phyloP scores from a whole-genome alignment of 345 rosid species.

The Nephelium lappaceum region DNA sequence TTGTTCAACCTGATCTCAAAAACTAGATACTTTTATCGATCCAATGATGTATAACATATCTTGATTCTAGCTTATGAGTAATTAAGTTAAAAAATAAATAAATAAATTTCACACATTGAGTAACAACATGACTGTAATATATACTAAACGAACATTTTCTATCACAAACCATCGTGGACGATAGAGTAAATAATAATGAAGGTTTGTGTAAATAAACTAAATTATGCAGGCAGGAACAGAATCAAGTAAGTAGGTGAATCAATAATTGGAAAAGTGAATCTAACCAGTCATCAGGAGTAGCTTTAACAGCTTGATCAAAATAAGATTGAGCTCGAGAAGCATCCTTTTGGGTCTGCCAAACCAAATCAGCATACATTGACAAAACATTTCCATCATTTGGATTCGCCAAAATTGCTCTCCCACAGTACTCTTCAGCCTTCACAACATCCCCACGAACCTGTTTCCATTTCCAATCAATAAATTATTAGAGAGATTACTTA shows the following conservation, averaged over 20 bases:
- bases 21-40: neutral
- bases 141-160: too few species aligned
- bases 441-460: slow-evolving; percentile 66
- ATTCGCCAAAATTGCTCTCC: slow-evolving; percentile 67
- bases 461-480: slow-evolving; percentile 20
- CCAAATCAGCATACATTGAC: slow-evolving; percentile 81
- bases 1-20: neutral
- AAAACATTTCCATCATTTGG: slow-evolving; percentile 73
- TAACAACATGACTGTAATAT: too few species aligned
- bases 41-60: too few species aligned
- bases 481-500: neutral
- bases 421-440: slow-evolving; percentile 86
- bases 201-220: too few species aligned
- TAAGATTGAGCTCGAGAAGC: slow-evolving; percentile 70
- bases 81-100: neutral
- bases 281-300: slow-evolving; percentile 85
- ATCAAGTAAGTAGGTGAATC: too few species aligned
- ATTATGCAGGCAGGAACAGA: too few species aligned
- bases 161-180: too few species aligned
- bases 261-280: slow-evolving; percentile 2
- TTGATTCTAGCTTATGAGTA: neutral
- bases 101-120: too few species aligned
- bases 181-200: too few species aligned
- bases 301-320: slow-evolving; percentile 79
- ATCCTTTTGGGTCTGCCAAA: slow-evolving; percentile 77